Base-by-base conservation (phyloP, 2,329 filamentous ascomycete genomes). In the Aspergillus flavus region DNA sequence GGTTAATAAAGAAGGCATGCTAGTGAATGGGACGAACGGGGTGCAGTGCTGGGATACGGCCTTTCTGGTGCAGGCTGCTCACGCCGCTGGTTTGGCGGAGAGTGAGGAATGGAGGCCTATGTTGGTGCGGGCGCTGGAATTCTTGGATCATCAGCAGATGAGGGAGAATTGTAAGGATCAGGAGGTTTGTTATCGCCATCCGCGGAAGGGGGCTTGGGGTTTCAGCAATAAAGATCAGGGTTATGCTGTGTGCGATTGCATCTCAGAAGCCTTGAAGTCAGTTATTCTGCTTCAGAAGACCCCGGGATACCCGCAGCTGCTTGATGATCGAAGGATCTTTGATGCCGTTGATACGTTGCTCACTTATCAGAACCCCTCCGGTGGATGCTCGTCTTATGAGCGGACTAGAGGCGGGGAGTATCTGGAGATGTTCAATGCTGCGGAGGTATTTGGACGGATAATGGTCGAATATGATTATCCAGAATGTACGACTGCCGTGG, bases 401-500 rank as follows among this genome's bases (percentile, higher is more conserved):
- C 59, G 34, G 2, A 62, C 56, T 6, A 52, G 54, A 4, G 59
- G 58, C 1, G 54, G 59, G 1, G 10, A 32, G 3, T 61, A 55
- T 9, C 26, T 66, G 6, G 64, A 66, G 23, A 32, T 54, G 4
- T 26, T 66, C 30, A 66, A 66, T 21, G 59, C 56, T 2, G 57
- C 64, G 1, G 62, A 66, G n/a, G 36, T 66, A 1, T 66, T 64
- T 23, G 64, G 57, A 1, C 62, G 55, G 4, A 57, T 62, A 5
- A 64, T 66, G 64, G 46, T 61, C 5, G 64, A 64, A 43, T 61
- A 66, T 19, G 54, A 59, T 9, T 66, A 62, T 30, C 45, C 46
- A 0, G 64, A 66, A 21, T 66, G 62, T 14, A 66, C 64, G 2
- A 57, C 54, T 1, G 61, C 64, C 1, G 57, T 57, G 1, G 34